Evolutionary conservation across 148 eudicot genomes (phyloP).

Genomic region (Fallopia convolvulus): DNA sequence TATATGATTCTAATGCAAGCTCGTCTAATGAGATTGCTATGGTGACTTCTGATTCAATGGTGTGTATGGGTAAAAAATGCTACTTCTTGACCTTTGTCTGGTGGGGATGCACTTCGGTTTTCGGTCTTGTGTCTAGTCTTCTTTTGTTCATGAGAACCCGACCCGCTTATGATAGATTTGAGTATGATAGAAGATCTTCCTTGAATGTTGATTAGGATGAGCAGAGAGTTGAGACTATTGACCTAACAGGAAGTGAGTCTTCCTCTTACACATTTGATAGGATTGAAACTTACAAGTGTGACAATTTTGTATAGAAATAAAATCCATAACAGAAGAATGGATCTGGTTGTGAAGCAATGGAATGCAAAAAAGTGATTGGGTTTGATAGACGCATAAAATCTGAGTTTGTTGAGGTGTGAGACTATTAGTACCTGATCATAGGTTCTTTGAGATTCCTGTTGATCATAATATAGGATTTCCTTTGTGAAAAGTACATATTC

Average conservation of each 20-base stretch:
- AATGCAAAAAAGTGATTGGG: neutral
- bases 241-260: neutral
- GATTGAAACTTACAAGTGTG: neutral
- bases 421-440: neutral
- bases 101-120: constrained; percentile 69
- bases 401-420: neutral
- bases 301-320: neutral
- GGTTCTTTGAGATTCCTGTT: neutral
- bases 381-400: neutral
- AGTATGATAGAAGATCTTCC: constrained; percentile 39
- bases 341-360: neutral
- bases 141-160: constrained; percentile 66
- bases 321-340: neutral
- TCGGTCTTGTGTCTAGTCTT: constrained; percentile 56
- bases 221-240: neutral
- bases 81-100: constrained; percentile 62
- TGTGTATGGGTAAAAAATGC: constrained; percentile 74
- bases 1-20: constrained; percentile 47
- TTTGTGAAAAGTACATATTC: neutral
- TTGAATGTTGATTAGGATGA: constrained; percentile 12
- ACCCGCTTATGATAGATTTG: constrained; percentile 64
- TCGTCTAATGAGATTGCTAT: constrained; percentile 12
- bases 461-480: neutral
- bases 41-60: constrained; percentile 25
- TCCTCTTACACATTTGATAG: neutral